These are phyloP conservation scores for Penicillium samsonianum DNA, from an alignment of 495 filamentous ascomycete genomes.

Conservation along the genomic window DNA sequence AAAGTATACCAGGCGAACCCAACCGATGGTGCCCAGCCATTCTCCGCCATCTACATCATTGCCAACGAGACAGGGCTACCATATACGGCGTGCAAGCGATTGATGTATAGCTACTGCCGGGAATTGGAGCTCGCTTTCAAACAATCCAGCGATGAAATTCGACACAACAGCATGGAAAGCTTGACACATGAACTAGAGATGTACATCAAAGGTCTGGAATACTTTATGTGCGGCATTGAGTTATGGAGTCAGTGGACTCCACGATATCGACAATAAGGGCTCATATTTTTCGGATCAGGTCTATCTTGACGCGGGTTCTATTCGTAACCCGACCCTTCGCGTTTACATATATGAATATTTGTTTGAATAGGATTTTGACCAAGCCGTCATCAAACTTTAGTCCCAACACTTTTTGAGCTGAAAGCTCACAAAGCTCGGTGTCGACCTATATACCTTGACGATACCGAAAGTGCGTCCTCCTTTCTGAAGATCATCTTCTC, in stretches of 20 bases:
- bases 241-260: conserved; percentile 28
- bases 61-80: conserved; percentile 24
- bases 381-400: no score
- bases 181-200: conserved; percentile 17
- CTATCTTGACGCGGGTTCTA: neutral
- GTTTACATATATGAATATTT: neutral
- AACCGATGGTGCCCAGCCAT: conserved; percentile 24
- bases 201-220: conserved; percentile 24
- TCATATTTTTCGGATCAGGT: conserved; percentile 1
- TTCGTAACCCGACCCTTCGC: neutral
- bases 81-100: conserved; percentile 22
- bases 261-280: conserved; percentile 18
- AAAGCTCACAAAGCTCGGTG: no score
- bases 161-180: neutral
- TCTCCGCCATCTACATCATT: conserved; percentile 24
- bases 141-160: conserved; percentile 7
- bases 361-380: neutral
- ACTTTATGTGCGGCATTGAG: conserved; percentile 27
- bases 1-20: conserved; percentile 15
- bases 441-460: no score
- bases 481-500: no score
- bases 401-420: no score
- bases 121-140: conserved; percentile 22
- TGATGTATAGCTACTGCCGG: conserved; percentile 25
- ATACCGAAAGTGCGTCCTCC: no score